Base-by-base conservation (phyloP, 306 rosid genomes). In the Lathyrus oleraceus region DNA sequence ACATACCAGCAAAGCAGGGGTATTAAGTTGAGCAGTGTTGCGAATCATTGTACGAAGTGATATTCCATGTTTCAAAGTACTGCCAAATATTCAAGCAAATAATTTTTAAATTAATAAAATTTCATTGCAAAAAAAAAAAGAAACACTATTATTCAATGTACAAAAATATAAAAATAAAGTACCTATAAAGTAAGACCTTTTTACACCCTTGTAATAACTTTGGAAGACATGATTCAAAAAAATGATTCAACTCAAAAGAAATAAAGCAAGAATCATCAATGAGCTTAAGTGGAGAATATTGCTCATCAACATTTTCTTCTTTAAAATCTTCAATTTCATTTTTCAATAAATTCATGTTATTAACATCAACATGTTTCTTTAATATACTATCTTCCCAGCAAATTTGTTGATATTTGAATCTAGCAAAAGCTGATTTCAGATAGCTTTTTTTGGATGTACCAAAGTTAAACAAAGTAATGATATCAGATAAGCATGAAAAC, bases 31-130 rank as follows among this genome's bases (percentile, higher is more conserved):
- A 63, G 92, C 77, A 65, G 97, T 94, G 71, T 79, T 85, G 77
- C 92, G 98, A 61, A 90, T 87, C 66, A 94, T 91, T 30, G 97
- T 90, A 23, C 97, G 98, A 48, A 94, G 97, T 69, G 98, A 94
- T 78, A 83, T 79, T 70, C 99, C 99, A 80, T 94, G 92, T 81
- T 89, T 91, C 81, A 61, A 67, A 64, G 99, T 91, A 86, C 99
- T 94, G 97, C 88, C 88, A 85, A 86, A 87, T 89, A 87, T 80
- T 88, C 74, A 85, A 88, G 17, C 0, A 38, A 83, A 42, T 73
- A 72, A 40, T 42, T 58, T 35, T 35, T 61, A 30, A 59, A 67
- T 75, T 57, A 62, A 86, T 76, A 80, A 47, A 10, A 67, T 64
- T 52, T 83, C 72, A 79, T 74, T 54, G 28, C 32, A 30, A 2